Evolutionary conservation across 176 grass and related monocot genomes (phyloP).

Genomic region (Musa beccarii): DNA sequence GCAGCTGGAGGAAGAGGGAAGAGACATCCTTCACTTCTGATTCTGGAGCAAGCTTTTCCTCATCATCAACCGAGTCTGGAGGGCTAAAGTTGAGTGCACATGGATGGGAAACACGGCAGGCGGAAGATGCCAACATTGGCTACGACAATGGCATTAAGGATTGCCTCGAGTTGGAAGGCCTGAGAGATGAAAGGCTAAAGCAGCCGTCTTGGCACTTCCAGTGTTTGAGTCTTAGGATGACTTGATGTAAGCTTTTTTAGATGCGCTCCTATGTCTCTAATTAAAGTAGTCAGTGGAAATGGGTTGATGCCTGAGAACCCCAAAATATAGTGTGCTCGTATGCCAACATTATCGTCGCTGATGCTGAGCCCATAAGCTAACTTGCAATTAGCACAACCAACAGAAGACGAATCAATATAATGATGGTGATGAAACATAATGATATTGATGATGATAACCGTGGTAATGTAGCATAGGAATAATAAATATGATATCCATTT

Average conservation of each 20-base stretch:
- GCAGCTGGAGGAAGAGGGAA: constrained; percentile 38
- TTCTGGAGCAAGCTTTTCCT: constrained; percentile 46
- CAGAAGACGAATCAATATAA: too few species aligned
- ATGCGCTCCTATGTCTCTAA: not conserved
- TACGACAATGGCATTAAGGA: constrained; percentile 22
- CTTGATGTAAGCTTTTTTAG: constrained; percentile 20
- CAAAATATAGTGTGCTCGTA: not conserved
- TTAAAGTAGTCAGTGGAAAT: not conserved
- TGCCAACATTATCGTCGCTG: not conserved
- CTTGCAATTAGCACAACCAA: too few species aligned
- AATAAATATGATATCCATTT: too few species aligned
- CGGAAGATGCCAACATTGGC: constrained; percentile 5
- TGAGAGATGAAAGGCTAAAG: constrained; percentile 15
- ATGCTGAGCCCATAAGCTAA: not conserved
- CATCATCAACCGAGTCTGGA: constrained; percentile 64
- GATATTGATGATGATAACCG: too few species aligned
- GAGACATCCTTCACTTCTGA: constrained; percentile 23
- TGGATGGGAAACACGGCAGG: constrained; percentile 30
- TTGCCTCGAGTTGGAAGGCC: constrained; percentile 2
- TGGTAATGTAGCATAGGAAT: too few species aligned
- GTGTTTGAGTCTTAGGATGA: constrained; percentile 42
- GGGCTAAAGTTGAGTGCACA: constrained; percentile 17
- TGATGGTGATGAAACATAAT: too few species aligned
- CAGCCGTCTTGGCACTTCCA: constrained; percentile 14
- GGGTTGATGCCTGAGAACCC: not conserved